Conservation (phyloP, 768 basidiomycete genomes). For the Boletus speciosus region DNA sequence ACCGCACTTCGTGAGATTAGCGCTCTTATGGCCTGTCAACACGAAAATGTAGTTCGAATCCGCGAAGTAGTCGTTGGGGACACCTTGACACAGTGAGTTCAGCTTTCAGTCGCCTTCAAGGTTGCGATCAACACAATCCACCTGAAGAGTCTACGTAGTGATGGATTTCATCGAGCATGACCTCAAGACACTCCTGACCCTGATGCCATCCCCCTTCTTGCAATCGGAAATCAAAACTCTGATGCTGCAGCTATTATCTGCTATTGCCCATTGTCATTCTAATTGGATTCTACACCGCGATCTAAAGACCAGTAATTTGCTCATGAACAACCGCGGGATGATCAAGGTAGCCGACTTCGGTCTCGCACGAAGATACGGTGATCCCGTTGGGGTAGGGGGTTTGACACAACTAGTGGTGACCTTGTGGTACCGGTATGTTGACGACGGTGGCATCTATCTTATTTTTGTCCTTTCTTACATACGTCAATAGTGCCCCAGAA, state of each 20-base stretch:
- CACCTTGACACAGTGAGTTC: conserved; percentile 94
- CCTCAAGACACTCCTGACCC: conserved; percentile 88
- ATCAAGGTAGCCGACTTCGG: conserved; percentile 99
- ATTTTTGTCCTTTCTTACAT: conserved; percentile 11
- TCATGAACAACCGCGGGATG: conserved; percentile 98
- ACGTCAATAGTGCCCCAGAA: conserved; percentile 75
- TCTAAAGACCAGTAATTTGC: conserved; percentile 92
- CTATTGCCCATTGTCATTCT: conserved; percentile 88
- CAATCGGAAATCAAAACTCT: conserved; percentile 99
- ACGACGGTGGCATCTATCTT: conserved; percentile 4
- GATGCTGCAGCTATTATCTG: conserved; percentile 89
- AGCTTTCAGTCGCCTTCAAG: conserved; percentile 8
- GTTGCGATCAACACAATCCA: conserved; percentile 8
- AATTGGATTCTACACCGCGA: conserved; percentile 99
- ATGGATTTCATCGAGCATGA: conserved; percentile 99
- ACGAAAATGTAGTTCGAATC: conserved; percentile 96
- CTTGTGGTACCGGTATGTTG: conserved; percentile 90
- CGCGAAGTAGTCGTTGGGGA: conserved; percentile 98
- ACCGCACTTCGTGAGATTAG: conserved; percentile 93
- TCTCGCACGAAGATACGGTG: conserved; percentile 91
- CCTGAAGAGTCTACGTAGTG: conserved; percentile 89
- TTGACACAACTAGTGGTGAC: conserved; percentile 98
- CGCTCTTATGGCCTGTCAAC: conserved; percentile 90
- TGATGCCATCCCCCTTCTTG: conserved; percentile 95
- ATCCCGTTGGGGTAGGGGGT: conserved; percentile 93